Evolutionary conservation across 1,139 yeast species (phyloP).

Genomic region (Yarrowia galli): DNA sequence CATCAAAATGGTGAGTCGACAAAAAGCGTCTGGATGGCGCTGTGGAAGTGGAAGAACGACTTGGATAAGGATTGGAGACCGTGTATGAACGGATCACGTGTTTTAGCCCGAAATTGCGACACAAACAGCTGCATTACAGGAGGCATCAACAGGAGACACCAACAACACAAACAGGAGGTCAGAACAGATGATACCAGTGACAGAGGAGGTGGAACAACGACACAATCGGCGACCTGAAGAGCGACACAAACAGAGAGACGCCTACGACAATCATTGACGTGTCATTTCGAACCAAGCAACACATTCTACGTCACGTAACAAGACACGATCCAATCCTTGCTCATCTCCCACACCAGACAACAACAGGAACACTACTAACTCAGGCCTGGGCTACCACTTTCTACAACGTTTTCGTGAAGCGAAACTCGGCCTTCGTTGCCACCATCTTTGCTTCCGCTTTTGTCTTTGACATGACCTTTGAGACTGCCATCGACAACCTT

Average conservation of each 20-base stretch:
- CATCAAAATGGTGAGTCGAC: constrained; percentile 38
- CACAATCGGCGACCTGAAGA: background rate
- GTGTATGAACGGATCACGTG: background rate
- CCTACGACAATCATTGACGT: too few species aligned
- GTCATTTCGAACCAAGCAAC: background rate
- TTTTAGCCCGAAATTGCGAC: background rate
- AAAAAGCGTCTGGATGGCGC: background rate
- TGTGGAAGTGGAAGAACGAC: background rate
- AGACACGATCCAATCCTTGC: background rate
- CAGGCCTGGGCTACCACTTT: constrained; percentile 60
- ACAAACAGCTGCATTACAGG: too few species aligned
- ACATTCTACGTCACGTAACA: too few species aligned
- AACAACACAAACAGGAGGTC: background rate
- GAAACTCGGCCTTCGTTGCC: constrained; percentile 91
- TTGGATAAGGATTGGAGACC: background rate
- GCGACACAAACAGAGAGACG: background rate
- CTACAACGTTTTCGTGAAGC: constrained; percentile 80
- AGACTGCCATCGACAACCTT: constrained; percentile 76
- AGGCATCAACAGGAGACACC: too few species aligned
- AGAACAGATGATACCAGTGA: too few species aligned
- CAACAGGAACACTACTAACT: constrained; percentile 17
- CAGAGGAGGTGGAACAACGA: too few species aligned
- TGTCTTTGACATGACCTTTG: constrained; percentile 87
- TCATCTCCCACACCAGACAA: background rate
- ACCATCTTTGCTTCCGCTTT: constrained; percentile 87